Evolutionary conservation across 2,329 filamentous ascomycete genomes (phyloP).

Genomic region (Diaporthe eres): DNA sequence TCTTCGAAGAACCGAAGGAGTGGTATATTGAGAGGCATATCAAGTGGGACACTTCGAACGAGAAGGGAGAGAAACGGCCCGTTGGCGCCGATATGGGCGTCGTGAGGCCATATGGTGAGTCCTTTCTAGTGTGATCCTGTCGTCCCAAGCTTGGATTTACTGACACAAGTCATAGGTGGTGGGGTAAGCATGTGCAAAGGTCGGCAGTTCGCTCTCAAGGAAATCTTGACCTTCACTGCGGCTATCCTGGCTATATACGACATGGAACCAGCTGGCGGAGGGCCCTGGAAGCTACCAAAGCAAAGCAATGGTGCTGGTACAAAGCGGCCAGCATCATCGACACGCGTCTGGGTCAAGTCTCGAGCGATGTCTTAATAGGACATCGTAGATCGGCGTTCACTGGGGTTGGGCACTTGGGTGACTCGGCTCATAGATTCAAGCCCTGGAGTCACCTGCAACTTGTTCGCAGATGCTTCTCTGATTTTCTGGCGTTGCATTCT

Average conservation of each 20-base stretch:
- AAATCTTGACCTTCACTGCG: conserved; percentile 53
- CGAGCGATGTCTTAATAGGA: conserved; percentile 8
- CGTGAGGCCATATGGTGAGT: conserved; percentile 53
- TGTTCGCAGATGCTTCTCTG: neutral
- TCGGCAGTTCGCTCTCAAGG: conserved; percentile 50
- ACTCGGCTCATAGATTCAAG: neutral
- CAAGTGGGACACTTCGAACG: conserved; percentile 44
- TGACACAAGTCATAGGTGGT: conserved; percentile 46
- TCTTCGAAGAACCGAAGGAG: conserved; percentile 52
- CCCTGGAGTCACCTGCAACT: too few relatives aligned
- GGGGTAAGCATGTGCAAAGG: conserved; percentile 52
- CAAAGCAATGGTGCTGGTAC: conserved; percentile 31
- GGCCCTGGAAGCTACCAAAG: conserved; percentile 39
- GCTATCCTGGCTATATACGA: conserved; percentile 56
- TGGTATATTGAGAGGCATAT: conserved; percentile 55
- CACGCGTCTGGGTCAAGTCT: conserved; percentile 37
- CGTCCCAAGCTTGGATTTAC: neutral
- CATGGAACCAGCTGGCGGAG: conserved; percentile 47
- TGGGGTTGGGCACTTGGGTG: neutral
- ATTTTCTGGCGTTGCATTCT: too few relatives aligned
- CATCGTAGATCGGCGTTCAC: neutral
- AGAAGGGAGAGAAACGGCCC: conserved; percentile 45
- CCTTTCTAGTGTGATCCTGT: neutral
- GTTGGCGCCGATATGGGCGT: conserved; percentile 46
- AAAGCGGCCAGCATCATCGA: conserved; percentile 28